A percentile compares a stretch with the other conserved stretches of the same genome.
These are phyloP conservation scores for Suhomyces vadensis DNA, from an alignment of 805 yeast species.

Conservation along the genomic window DNA sequence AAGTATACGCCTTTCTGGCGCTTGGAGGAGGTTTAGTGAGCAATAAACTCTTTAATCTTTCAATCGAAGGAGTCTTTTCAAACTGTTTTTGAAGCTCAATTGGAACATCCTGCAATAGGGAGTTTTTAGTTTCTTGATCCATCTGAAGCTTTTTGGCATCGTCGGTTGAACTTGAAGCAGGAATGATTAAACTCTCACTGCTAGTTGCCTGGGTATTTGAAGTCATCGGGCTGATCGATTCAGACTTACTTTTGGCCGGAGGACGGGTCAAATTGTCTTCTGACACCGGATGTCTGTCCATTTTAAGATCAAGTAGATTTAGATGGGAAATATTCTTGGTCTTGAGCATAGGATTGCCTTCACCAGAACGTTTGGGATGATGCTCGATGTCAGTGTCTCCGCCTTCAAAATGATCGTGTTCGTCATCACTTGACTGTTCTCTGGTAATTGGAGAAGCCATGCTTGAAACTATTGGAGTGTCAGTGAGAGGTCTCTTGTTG, in stretches of 20 bases:
- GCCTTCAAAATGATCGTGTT: slow-evolving; percentile 17
- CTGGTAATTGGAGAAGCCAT: slow-evolving; percentile 53
- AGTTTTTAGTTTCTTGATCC: slow-evolving; percentile 10
- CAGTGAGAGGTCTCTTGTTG: slow-evolving; percentile 71
- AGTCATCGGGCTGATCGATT: slow-evolving; percentile 24
- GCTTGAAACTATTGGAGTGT: slow-evolving; percentile 66
- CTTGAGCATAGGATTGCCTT: slow-evolving; percentile 22
- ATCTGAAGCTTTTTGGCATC: slow-evolving; percentile 10
- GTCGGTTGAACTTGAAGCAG: not conserved
- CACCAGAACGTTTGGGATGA: slow-evolving; percentile 5
- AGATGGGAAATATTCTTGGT: slow-evolving; percentile 43
- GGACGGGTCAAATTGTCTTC: slow-evolving; percentile 5
- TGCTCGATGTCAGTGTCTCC: not conserved
- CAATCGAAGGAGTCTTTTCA: slow-evolving; percentile 43
- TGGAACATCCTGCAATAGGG: slow-evolving; percentile 34
- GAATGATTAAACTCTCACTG: slow-evolving; percentile 1
- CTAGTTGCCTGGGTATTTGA: slow-evolving; percentile 5
- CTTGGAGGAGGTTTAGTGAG: slow-evolving; percentile 40
- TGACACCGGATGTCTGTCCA: slow-evolving; percentile 7
- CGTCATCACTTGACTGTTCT: slow-evolving; percentile 33
- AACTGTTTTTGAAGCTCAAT: slow-evolving; percentile 35
- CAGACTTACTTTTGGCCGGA: slow-evolving; percentile 9
- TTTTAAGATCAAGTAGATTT: slow-evolving; percentile 34
- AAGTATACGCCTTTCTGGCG: slow-evolving; percentile 69
- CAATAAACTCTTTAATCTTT: slow-evolving; percentile 36